phyloP scores from a whole-genome alignment of 2,329 filamentous ascomycete species.

The Alternaria postmessia region DNA sequence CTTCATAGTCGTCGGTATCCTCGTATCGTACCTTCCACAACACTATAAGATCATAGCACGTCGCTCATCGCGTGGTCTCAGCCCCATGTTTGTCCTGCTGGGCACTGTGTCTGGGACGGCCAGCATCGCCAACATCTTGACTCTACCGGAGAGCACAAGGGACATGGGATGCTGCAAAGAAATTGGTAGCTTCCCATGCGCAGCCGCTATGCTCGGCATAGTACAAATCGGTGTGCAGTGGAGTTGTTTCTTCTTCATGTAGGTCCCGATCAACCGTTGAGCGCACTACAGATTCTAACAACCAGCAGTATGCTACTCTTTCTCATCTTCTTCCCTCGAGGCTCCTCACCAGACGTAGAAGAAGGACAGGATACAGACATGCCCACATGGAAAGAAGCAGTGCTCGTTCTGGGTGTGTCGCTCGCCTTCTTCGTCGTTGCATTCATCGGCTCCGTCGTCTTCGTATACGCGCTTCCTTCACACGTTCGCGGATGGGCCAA shows the following conservation, averaged over 20 bases:
- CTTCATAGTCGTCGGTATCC: constrained; percentile 84
- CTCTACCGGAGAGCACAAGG: constrained; percentile 80
- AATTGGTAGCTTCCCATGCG: constrained; percentile 82
- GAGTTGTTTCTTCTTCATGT: constrained; percentile 93
- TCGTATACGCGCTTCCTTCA: constrained; percentile 70
- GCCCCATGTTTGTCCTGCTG: constrained; percentile 93
- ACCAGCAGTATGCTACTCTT: constrained; percentile 81
- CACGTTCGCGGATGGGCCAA: constrained; percentile 83
- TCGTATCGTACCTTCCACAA: constrained; percentile 93
- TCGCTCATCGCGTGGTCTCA: constrained; percentile 90
- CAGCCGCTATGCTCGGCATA: constrained; percentile 85
- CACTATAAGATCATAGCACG: constrained; percentile 89
- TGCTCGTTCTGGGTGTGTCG: constrained; percentile 76
- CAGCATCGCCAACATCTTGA: constrained; percentile 90
- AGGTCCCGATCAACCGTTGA: constrained; percentile 14
- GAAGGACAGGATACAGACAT: constrained; percentile 41
- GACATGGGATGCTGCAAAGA: constrained; percentile 88
- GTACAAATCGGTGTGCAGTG: constrained; percentile 91
- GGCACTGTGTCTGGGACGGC: constrained; percentile 89
- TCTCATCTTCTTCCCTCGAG: constrained; percentile 80
- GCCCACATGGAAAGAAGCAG: constrained; percentile 76
- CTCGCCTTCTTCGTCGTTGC: constrained; percentile 78
- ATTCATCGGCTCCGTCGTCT: constrained; percentile 68
- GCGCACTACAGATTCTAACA: constrained; percentile 18
- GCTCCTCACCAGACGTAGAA: constrained; percentile 31